Percentiles rank a stretch among this genome's conserved stretches.
Conservation (phyloP, 1,139 yeast species). For the Pichia sp. region DNA sequence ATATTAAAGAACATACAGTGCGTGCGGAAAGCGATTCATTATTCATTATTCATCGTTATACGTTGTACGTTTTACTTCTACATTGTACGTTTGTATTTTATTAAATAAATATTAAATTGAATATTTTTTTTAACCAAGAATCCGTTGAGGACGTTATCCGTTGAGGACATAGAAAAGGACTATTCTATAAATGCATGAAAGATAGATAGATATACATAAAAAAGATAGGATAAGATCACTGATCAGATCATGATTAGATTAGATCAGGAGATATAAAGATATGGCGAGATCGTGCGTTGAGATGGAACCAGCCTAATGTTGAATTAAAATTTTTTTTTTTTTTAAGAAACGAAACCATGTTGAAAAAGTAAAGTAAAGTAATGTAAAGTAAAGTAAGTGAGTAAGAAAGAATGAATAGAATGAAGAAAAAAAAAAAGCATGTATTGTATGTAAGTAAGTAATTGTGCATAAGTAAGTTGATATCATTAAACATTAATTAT, state of each 20-base stretch:
- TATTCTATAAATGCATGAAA: slow-evolving; percentile 11
- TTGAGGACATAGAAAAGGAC: slow-evolving; percentile 18
- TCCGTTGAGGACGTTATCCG: slow-evolving; percentile 9
- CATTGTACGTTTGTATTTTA: not conserved
- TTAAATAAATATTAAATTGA: not conserved
- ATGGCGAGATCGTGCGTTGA: slow-evolving; percentile 7
- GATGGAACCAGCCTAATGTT: slow-evolving; percentile 5
- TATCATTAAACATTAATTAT: no score
- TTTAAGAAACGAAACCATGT: slow-evolving; percentile 2
- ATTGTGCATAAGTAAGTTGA: no score
- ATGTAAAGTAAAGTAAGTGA: no score
- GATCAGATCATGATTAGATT: no score
- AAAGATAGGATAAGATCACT: not conserved
- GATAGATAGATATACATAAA: not conserved
- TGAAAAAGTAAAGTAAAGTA: slow-evolving; percentile 1
- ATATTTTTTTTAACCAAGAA: not conserved
- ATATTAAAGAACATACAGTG: no score
- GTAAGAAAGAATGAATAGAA: no score
- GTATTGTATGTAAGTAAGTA: no score
- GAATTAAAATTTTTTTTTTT: no score
- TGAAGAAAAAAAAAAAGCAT: no score
- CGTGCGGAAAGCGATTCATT: no score
- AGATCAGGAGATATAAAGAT: slow-evolving; percentile 1
- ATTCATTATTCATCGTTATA: no score
- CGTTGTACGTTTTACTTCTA: not conserved